Evolutionary conservation across 1,139 yeast genomes (phyloP), one percentile per base, ranked within the genome.

Genomic region (Geotrichum australiense): DNA sequence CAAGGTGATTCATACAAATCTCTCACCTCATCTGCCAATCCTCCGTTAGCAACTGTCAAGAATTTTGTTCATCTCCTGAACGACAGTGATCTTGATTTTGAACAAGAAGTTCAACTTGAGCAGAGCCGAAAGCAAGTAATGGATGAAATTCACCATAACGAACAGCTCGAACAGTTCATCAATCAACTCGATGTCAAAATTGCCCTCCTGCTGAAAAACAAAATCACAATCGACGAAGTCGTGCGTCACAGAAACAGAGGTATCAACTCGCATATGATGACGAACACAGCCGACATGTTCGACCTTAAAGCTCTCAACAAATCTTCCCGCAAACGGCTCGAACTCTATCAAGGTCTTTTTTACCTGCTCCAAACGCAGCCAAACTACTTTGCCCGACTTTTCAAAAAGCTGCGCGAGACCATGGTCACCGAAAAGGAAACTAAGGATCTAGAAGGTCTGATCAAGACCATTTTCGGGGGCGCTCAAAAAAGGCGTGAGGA

Each of bases 321-420:
- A 50, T 43, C 66, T 1, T 62, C 70, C 6, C 56, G 71, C 14
- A 57, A 62, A 16, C 56, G 70, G 4, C 63, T 77, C 19, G 85
- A 78, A 47, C 59, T 76, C 1, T 84, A 82, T 59, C 96, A 83
- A 53, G 80, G 84, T 6, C 59, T 91, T 43, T 80, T 91, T 53
- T 91, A 81, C 54, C 66, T 89, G 34, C 62, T 93, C 30, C 98
- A 93, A 58, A 84, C 95, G 0, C 86, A 84, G 55, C 87, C 96
- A 0, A 62, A 62, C 1, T 91, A 91, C 56, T 71, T 91, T 55
- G 71, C 79, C 1, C 66, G 79, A 23, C 61, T 86, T 30, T 72
- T 78, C 45, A 57, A 64, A 39, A 54, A 52, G 27, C 45, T 57
- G 21, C 52, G 53, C 14, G 51, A 51, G 10, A 49, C 53, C 25